These are phyloP conservation scores for Candida gorgasii DNA, from an alignment of 805 yeast species.

Conservation along the genomic window DNA sequence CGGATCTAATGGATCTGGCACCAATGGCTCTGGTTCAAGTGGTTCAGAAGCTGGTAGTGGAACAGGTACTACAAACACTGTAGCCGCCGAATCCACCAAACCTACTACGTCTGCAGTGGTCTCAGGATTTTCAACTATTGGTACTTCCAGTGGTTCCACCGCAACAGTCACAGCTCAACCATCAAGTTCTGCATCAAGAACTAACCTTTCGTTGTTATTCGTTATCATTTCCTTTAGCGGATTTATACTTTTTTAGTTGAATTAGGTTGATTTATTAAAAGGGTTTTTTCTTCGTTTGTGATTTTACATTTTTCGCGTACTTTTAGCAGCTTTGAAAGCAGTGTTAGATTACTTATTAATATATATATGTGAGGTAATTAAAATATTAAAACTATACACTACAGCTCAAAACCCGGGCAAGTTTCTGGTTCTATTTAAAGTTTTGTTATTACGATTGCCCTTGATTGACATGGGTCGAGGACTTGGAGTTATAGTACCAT, in stretches of 20 bases:
- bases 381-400: neutral
- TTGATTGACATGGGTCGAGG: conserved; percentile 10
- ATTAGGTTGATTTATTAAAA: no score
- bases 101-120: no score
- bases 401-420: conserved; percentile 14
- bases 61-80: neutral
- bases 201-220: neutral
- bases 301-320: neutral
- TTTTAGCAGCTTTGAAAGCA: neutral
- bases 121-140: neutral
- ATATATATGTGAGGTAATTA: neutral
- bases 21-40: no score
- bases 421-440: conserved; percentile 22
- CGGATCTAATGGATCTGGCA: no score
- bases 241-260: neutral
- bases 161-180: neutral
- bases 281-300: neutral
- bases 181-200: neutral
- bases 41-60: neutral
- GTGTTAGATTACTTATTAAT: neutral
- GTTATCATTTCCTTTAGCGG: neutral
- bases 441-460: conserved; percentile 9
- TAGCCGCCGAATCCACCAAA: neutral
- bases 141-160: neutral
- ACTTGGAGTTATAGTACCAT: conserved; percentile 18